A percentile compares a stretch with the other conserved stretches of the same genome.
phyloP scores from a whole-genome alignment of 1,139 yeast species.

The Wickerhamomyces sp. region DNA sequence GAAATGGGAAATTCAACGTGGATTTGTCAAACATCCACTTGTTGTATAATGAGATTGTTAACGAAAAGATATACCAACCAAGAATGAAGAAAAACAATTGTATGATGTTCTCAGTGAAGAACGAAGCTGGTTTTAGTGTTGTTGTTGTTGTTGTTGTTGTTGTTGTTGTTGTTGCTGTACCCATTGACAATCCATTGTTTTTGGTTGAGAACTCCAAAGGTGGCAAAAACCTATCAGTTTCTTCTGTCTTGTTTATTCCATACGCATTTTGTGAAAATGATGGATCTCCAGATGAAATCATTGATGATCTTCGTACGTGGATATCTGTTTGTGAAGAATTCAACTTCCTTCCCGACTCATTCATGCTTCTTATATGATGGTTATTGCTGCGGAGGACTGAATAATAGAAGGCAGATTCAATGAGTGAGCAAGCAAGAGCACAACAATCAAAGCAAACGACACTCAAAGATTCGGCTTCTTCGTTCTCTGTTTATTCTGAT shows the following conservation, averaged over 20 bases:
- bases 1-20: slow-evolving; percentile 73
- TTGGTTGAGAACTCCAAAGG: neutral
- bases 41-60: slow-evolving; percentile 81
- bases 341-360: neutral
- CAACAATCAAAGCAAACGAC: no score
- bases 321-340: slow-evolving; percentile 16
- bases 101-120: slow-evolving; percentile 10
- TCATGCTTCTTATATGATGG: neutral
- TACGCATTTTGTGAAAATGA: no score
- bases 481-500: no score
- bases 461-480: no score
- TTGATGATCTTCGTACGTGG: slow-evolving; percentile 15
- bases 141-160: slow-evolving; percentile 1
- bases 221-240: neutral
- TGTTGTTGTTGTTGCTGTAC: slow-evolving; percentile 1
- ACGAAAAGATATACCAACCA: slow-evolving; percentile 56
- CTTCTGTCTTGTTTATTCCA: no score
- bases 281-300: slow-evolving; percentile 3
- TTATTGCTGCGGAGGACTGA: neutral
- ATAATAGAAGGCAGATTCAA: no score
- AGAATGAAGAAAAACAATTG: slow-evolving; percentile 19
- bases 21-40: slow-evolving; percentile 91
- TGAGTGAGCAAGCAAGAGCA: no score
- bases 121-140: neutral
- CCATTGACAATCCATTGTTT: neutral